These are phyloP conservation scores for Setomelanomma holmii DNA, from an alignment of 2,329 filamentous ascomycete genomes.

Conservation along the genomic window DNA sequence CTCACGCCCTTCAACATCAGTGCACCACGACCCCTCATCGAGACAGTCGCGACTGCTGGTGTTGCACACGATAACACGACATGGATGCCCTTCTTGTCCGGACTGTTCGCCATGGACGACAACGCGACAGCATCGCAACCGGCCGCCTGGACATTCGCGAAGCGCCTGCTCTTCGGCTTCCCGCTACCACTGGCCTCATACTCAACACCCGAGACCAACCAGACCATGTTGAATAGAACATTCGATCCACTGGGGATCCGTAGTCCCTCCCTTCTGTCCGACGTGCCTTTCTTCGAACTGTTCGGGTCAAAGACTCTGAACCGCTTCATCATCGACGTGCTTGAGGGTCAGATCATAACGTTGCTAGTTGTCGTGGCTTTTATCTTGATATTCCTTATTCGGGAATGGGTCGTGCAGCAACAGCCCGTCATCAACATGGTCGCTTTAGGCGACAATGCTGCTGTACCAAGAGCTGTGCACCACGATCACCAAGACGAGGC, in stretches of 20 bases:
- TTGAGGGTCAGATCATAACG: slow-evolving; percentile 95
- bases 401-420: slow-evolving; percentile 98
- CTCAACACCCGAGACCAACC: slow-evolving; percentile 28
- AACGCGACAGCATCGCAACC: slow-evolving; percentile 50
- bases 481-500: slow-evolving; percentile 25
- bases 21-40: slow-evolving; percentile 24
- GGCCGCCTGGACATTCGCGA: slow-evolving; percentile 55
- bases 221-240: slow-evolving; percentile 37
- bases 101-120: slow-evolving; percentile 51
- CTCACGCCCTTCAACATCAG: slow-evolving; percentile 20
- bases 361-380: slow-evolving; percentile 90
- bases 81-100: slow-evolving; percentile 43
- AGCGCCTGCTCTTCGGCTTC: slow-evolving; percentile 49
- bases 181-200: slow-evolving; percentile 35
- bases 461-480: slow-evolving; percentile 30
- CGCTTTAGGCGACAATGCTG: slow-evolving; percentile 43
- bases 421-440: slow-evolving; percentile 89
- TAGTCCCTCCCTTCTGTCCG: slow-evolving; percentile 59
- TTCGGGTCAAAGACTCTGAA: slow-evolving; percentile 72
- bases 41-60: slow-evolving; percentile 26
- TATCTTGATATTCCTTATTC: slow-evolving; percentile 93
- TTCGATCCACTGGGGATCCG: slow-evolving; percentile 27
- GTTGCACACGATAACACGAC: slow-evolving; percentile 27
- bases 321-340: slow-evolving; percentile 77
- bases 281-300: slow-evolving; percentile 61